These are phyloP conservation scores for Sclerospora graminicola DNA, from an alignment of 352 stramenopile genomes.

Conservation along the genomic window DNA sequence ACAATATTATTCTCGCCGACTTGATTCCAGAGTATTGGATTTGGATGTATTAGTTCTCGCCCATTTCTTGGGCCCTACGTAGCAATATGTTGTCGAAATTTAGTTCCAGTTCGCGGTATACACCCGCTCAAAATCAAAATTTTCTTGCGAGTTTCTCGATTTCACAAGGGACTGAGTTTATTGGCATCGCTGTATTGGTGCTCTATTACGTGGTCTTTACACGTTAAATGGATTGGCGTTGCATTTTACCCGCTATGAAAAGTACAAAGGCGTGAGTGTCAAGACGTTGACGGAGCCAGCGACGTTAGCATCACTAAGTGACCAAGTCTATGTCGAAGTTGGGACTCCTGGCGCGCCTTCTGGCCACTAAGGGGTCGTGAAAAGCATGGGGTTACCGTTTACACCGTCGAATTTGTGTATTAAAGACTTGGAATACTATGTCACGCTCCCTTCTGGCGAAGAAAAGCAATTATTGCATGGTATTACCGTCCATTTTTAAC, in stretches of 20 bases:
- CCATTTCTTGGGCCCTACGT: slow-evolving; percentile 42
- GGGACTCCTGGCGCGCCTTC: too few species aligned
- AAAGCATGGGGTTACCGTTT: slow-evolving; percentile 28
- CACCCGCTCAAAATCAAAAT: slow-evolving; percentile 2
- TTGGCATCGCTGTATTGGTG: slow-evolving; percentile 26
- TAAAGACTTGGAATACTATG: slow-evolving; percentile 45
- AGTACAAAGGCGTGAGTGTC: too few species aligned
- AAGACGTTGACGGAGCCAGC: too few species aligned
- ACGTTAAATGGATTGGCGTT: slow-evolving; percentile 28
- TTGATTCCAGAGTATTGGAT: slow-evolving; percentile 67
- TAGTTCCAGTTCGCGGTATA: slow-evolving; percentile 27
- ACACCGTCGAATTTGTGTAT: too few species aligned
- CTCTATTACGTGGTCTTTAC: slow-evolving; percentile 41
- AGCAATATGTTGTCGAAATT: slow-evolving; percentile 57
- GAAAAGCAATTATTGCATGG: too few species aligned
- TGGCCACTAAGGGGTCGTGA: slow-evolving; percentile 36
- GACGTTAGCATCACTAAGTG: too few species aligned
- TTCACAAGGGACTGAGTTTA: slow-evolving; percentile 23
- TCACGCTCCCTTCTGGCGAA: slow-evolving; percentile 45
- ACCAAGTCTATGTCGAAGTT: too few species aligned
- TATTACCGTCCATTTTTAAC: too few species aligned
- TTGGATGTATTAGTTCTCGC: slow-evolving; percentile 75
- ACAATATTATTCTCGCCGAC: slow-evolving; percentile 62
- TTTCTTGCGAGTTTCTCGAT: slow-evolving; percentile 34
- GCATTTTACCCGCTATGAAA: too few species aligned